Percentiles rank a stretch among this genome's conserved stretches.
Conservation (phyloP, 352 stramenopile genomes). For the Pythium aristosporum region DNA sequence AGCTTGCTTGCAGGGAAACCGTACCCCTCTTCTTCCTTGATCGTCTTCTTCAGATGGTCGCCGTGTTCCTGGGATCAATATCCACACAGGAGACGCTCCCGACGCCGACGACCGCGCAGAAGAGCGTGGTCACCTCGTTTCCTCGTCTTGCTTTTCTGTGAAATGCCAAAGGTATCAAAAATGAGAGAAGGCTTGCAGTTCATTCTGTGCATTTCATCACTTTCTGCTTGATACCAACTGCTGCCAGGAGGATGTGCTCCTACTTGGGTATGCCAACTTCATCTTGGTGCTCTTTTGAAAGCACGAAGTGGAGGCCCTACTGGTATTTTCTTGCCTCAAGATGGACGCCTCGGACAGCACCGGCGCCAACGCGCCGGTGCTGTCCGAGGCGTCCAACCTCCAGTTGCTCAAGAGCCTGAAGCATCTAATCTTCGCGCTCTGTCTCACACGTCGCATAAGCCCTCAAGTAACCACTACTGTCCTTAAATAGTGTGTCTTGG, state of each 20-base stretch:
- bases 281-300: too few species aligned
- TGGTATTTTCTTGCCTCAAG: conserved; percentile 40
- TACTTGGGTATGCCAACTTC: too few species aligned
- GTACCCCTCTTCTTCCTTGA: conserved; percentile 5
- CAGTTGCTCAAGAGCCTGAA: conserved; percentile 38
- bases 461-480: not conserved
- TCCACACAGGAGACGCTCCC: conserved; percentile 8
- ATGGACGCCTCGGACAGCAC: conserved; percentile 32
- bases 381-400: conserved; percentile 37
- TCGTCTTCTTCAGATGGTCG: conserved; percentile 7
- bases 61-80: not conserved
- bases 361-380: conserved; percentile 22
- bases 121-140: not conserved
- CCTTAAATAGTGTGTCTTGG: not conserved
- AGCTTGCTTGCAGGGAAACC: not conserved
- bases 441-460: not conserved
- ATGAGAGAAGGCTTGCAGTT: too few species aligned
- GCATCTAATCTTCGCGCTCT: too few species aligned
- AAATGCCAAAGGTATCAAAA: too few species aligned
- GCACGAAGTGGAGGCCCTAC: too few species aligned
- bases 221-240: too few species aligned
- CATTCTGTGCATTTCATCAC: too few species aligned
- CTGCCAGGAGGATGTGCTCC: too few species aligned
- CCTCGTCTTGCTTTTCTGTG: too few species aligned
- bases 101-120: conserved; percentile 1